phyloP scores from a whole-genome alignment of 2,329 filamentous ascomycete genomes.

The Aspergillus unguis region DNA sequence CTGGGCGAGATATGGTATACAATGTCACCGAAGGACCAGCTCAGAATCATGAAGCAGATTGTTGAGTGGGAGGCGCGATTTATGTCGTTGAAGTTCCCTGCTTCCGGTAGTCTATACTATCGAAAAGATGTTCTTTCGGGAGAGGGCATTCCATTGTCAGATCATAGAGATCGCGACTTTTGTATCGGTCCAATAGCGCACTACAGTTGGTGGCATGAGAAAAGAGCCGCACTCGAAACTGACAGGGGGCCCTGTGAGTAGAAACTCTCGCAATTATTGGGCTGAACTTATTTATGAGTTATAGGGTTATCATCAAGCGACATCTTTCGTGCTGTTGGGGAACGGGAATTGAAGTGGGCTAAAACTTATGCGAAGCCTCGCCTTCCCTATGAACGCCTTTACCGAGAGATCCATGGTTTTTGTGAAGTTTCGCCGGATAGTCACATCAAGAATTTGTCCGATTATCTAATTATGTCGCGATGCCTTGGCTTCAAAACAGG shows the following conservation, averaged over 20 bases:
- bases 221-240: constrained; percentile 10
- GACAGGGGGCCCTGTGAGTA: constrained; percentile 20
- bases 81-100: constrained; percentile 12
- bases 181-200: constrained; percentile 18
- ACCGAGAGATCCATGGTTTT: constrained; percentile 17
- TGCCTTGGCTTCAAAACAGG: constrained; percentile 12
- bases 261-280: background rate
- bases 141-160: background rate
- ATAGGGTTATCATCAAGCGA: constrained; percentile 13
- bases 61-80: constrained; percentile 9
- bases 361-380: constrained; percentile 16
- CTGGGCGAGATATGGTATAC: constrained; percentile 10
- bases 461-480: constrained; percentile 15
- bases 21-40: constrained; percentile 6
- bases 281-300: constrained; percentile 1
- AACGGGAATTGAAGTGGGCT: constrained; percentile 18
- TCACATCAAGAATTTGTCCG: constrained; percentile 16
- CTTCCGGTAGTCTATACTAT: constrained; percentile 13
- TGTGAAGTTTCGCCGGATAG: constrained; percentile 12
- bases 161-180: constrained; percentile 8
- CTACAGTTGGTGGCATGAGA: constrained; percentile 17
- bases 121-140: constrained; percentile 2
- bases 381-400: constrained; percentile 18
- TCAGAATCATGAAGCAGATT: constrained; percentile 10
- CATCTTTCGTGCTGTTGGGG: constrained; percentile 13